These are phyloP conservation scores for Leucoagaricus sp. DNA, from an alignment of 1,284 basidiomycete species.

Conservation along the genomic window DNA sequence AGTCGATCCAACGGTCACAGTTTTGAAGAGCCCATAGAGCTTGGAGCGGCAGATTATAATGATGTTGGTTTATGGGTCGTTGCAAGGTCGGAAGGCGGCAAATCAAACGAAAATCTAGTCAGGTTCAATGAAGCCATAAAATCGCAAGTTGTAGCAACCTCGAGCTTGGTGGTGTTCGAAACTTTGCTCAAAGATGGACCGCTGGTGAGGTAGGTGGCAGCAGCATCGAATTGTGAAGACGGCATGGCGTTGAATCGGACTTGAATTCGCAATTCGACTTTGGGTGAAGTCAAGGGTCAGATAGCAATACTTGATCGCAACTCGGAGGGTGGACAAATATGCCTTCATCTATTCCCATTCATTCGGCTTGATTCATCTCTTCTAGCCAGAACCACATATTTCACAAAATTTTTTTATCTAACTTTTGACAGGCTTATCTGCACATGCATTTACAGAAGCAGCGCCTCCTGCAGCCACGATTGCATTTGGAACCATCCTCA, in stretches of 20 bases:
- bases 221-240: slow-evolving; percentile 46
- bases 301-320: too few species aligned
- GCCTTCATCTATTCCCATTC: too few species aligned
- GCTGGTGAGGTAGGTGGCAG: slow-evolving; percentile 65
- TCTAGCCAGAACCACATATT: too few species aligned
- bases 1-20: slow-evolving; percentile 57
- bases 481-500: too few species aligned
- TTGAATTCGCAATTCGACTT: background rate
- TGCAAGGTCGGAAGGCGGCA: background rate
- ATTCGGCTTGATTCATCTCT: too few species aligned
- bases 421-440: too few species aligned
- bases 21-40: slow-evolving; percentile 90
- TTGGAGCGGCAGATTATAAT: slow-evolving; percentile 32
- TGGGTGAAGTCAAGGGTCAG: too few species aligned
- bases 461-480: too few species aligned
- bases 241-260: slow-evolving; percentile 2
- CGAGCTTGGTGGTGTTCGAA: slow-evolving; percentile 65
- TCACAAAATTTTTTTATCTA: too few species aligned
- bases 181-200: slow-evolving; percentile 53
- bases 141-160: slow-evolving; percentile 52
- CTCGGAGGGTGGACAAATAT: too few species aligned
- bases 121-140: slow-evolving; percentile 33
- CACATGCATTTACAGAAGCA: too few species aligned
- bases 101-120: slow-evolving; percentile 20
- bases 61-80: too few species aligned